Base-by-base conservation (phyloP, 2,329 filamentous ascomycete genomes). In the Pyrenochaeta sp. region DNA sequence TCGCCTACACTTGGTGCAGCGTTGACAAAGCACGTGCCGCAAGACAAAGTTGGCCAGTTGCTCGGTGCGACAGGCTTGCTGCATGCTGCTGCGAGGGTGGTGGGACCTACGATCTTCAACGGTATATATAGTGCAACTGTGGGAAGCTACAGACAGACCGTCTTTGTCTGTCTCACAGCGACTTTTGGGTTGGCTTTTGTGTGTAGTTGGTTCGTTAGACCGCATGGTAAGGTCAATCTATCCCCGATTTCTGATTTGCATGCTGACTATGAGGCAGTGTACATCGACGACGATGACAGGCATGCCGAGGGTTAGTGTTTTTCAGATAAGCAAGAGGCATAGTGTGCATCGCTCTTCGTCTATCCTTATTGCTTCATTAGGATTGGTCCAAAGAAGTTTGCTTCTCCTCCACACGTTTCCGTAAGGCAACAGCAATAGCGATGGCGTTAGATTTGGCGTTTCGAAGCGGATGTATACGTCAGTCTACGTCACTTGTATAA, bases 1-100 rank as follows among this genome's bases (percentile, higher is more conserved):
- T 90, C 90, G 36, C 93, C 95, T 1, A 95, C 91, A 0, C 83
- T 96, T 49, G 92, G 96, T 72, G 90, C 91, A 1, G 86, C 90
- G 0, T 81, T 97, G 50, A 97, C 93, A 22, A 98, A 97, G 74
- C 95, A 98, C 75, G 90, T 98, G 0, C 92, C 93, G 0, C 83
- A 88, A 0, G 91, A 95, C 62, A 86, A 86, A 46, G 90, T 95
- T 0, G 95, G 95, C 0, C 89, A 95, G 74, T 81, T 98, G n/a
- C 84, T 99, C 0, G 95, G 95, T 24, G 93, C 93, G 1, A 90
- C 90, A 15, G 95, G 94, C 0, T 82, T 98, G 60, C 79, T 98
- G 56, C 94, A 98, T 77, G 91, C 92, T 0, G 79, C 97, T 36
- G 87, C 91, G 2, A 84, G 93, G 60, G 88, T 98, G 2, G 75